These are phyloP conservation scores for Trichoderma reesei DNA, from an alignment of 495 filamentous ascomycete species.

Conservation along the genomic window DNA sequence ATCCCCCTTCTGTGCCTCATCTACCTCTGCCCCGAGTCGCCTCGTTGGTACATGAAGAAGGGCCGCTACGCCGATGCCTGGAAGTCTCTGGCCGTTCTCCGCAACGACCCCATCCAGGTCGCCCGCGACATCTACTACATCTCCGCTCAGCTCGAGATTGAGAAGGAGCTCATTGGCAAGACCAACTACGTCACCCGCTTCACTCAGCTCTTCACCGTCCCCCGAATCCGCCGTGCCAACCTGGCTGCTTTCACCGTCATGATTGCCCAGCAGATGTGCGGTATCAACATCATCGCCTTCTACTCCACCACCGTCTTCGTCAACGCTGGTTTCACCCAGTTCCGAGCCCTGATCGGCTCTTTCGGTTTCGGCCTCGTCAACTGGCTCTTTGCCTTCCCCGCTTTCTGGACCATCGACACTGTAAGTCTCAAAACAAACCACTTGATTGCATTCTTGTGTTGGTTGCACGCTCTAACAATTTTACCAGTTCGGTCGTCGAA, in stretches of 20 bases:
- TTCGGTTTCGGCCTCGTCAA: slow-evolving; percentile 30
- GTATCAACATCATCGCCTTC: slow-evolving; percentile 67
- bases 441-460: background rate
- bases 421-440: background rate
- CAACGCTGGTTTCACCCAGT: slow-evolving; percentile 41
- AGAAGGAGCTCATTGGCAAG: slow-evolving; percentile 24
- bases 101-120: slow-evolving; percentile 57
- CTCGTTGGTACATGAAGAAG: slow-evolving; percentile 56
- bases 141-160: slow-evolving; percentile 44
- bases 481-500: slow-evolving; percentile 53
- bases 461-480: background rate
- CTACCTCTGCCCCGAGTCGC: slow-evolving; percentile 66
- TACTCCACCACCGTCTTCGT: slow-evolving; percentile 64
- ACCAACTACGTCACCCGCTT: slow-evolving; percentile 44
- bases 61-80: slow-evolving; percentile 52
- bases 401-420: slow-evolving; percentile 70
- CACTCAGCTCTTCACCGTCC: slow-evolving; percentile 47
- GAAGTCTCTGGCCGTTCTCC: slow-evolving; percentile 48
- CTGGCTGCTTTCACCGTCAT: slow-evolving; percentile 56
- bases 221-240: slow-evolving; percentile 51
- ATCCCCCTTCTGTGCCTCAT: slow-evolving; percentile 55
- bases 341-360: slow-evolving; percentile 17
- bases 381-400: slow-evolving; percentile 66
- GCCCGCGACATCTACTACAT: slow-evolving; percentile 72
- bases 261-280: slow-evolving; percentile 81